A percentile compares a stretch with the other conserved stretches of the same genome.
Evolutionary conservation across 2,329 filamentous ascomycete genomes (phyloP).

Genomic region (Pezicula carpinea): DNA sequence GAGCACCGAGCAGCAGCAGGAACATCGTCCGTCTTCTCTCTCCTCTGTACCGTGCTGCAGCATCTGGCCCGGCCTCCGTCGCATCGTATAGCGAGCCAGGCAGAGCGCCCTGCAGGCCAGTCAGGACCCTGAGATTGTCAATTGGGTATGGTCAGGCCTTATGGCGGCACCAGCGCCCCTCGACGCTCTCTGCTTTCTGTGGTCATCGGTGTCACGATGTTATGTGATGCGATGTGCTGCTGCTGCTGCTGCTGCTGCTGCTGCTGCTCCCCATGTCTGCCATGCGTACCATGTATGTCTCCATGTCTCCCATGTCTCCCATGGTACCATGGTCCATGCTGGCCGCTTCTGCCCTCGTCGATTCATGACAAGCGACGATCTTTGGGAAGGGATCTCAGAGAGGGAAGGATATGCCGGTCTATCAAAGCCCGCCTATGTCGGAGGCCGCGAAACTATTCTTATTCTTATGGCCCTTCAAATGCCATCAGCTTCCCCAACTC

Average conservation of each 20-base stretch:
- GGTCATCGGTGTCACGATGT: too few species aligned
- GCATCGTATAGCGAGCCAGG: background rate
- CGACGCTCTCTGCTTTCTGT: background rate
- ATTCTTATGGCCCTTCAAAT: background rate
- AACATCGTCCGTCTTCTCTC: background rate
- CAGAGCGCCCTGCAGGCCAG: background rate
- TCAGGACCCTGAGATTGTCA: slow-evolving; percentile 1
- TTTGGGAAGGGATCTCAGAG: too few species aligned
- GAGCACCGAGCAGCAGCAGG: too few species aligned
- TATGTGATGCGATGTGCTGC: background rate
- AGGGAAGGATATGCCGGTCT: background rate
- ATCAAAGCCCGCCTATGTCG: background rate
- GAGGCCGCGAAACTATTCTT: background rate
- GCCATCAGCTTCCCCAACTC: background rate
- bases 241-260: background rate
- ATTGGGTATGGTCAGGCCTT: background rate
- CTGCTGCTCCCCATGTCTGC: background rate
- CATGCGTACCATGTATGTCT: background rate
- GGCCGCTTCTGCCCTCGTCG: background rate
- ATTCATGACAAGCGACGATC: background rate
- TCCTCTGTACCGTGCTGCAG: background rate
- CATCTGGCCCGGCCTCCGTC: background rate
- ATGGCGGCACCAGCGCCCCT: slow-evolving; percentile 2
- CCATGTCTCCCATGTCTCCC: background rate
- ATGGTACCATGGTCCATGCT: background rate